Evolutionary conservation across 306 rosid species (phyloP).

Genomic region (Rosa chinensis): DNA sequence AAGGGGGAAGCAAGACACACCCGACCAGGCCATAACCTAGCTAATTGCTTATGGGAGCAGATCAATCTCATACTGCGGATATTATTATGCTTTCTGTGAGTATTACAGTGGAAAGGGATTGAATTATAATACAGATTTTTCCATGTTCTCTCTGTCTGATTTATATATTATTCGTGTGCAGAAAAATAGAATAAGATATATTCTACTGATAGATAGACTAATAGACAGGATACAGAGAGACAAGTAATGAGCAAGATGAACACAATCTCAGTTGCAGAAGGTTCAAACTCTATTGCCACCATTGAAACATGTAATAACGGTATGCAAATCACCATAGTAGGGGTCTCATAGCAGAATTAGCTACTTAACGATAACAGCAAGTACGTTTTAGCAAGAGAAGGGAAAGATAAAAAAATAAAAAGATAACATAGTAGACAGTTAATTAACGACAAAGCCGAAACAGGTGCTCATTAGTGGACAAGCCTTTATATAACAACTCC

Average conservation of each 20-base stretch:
- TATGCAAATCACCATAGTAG: neutral
- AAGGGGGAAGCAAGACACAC: neutral
- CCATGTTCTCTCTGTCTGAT: neutral
- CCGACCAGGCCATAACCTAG: neutral
- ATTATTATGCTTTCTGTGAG: neutral
- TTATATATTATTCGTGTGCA: neutral
- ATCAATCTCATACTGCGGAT: neutral
- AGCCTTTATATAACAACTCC: neutral
- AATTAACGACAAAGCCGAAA: neutral
- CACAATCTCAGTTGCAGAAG: neutral
- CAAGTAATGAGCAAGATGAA: neutral
- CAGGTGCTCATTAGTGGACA: neutral
- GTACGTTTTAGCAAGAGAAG: neutral
- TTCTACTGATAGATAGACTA: neutral
- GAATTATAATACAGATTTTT: no score
- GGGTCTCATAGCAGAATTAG: no score
- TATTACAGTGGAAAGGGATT: no score
- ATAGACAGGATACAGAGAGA: neutral
- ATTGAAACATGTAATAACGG: neutral
- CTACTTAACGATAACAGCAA: neutral
- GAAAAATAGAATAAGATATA: neutral
- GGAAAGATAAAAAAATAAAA: no score
- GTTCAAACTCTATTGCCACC: neutral
- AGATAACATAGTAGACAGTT: neutral
- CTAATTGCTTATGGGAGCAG: neutral